Conservation (phyloP, 2,329 filamentous ascomycete genomes). For the Fusarium aywerte region DNA sequence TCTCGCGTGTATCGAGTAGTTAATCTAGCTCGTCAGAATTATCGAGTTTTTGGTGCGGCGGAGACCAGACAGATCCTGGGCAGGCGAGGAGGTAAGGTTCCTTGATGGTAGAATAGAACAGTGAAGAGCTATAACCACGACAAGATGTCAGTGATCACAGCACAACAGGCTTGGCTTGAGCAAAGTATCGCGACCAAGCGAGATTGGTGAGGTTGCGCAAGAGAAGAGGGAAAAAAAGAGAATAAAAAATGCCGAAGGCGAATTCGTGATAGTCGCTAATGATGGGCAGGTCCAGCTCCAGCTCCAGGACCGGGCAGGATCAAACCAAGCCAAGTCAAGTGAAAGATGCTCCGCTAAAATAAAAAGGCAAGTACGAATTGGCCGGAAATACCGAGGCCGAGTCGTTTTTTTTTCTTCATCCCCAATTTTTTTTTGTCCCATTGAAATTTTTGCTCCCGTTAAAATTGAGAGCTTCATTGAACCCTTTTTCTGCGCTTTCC, state of each 20-base stretch:
- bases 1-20: background rate
- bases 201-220: conserved; percentile 18
- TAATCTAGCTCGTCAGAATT: conserved; percentile 5
- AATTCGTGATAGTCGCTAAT: conserved; percentile 29
- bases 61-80: background rate
- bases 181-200: conserved; percentile 13
- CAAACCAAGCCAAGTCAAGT: background rate
- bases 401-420: conserved; percentile 22
- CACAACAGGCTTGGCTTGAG: conserved; percentile 19
- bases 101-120: background rate
- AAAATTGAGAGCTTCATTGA: conserved; percentile 14
- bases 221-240: conserved; percentile 2
- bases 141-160: conserved; percentile 18
- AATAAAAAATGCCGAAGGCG: conserved; percentile 38
- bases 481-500: conserved; percentile 13
- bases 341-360: conserved; percentile 31
- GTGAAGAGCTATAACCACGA: conserved; percentile 5
- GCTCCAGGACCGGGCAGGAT: background rate
- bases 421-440: conserved; percentile 28
- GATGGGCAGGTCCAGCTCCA: conserved; percentile 17
- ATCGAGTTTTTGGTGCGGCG: conserved; percentile 8
- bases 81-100: background rate
- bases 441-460: background rate
- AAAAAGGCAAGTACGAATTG: conserved; percentile 30
- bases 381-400: conserved; percentile 35